Conservation (phyloP, 345 rosid species). For the Moricandia moricandioides region DNA sequence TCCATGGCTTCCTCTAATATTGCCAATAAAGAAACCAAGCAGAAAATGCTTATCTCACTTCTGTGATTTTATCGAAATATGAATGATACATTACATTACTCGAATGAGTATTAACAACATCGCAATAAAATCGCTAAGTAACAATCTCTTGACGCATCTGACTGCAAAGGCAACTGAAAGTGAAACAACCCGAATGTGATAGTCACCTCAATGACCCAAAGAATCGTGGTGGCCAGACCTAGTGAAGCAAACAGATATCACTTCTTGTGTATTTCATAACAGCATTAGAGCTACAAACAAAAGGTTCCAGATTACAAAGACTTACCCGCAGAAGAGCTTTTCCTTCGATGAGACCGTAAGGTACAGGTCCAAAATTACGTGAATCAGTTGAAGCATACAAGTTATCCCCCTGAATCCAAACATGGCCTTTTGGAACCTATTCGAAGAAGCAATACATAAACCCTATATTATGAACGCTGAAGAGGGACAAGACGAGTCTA, state of each 20-base stretch:
- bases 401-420: constrained; percentile 95
- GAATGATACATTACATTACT: neutral
- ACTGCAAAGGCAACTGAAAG: neutral
- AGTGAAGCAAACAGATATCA: neutral
- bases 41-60: neutral
- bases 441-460: neutral
- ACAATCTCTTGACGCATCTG: neutral
- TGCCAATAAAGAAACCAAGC: neutral
- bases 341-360: constrained; percentile 77
- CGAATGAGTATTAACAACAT: neutral
- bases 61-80: neutral
- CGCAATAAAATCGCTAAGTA: neutral
- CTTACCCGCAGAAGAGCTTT: constrained; percentile 67
- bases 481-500: neutral
- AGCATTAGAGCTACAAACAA: neutral
- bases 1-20: constrained; percentile 3
- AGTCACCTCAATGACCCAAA: neutral
- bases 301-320: neutral
- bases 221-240: neutral
- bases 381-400: constrained; percentile 72
- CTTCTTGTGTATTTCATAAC: neutral
- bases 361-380: constrained; percentile 69
- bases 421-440: constrained; percentile 82
- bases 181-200: neutral
- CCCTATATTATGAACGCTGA: neutral